These are phyloP conservation scores for Pseudopithomyces maydicus DNA, from an alignment of 2,329 filamentous ascomycete genomes.

Conservation along the genomic window DNA sequence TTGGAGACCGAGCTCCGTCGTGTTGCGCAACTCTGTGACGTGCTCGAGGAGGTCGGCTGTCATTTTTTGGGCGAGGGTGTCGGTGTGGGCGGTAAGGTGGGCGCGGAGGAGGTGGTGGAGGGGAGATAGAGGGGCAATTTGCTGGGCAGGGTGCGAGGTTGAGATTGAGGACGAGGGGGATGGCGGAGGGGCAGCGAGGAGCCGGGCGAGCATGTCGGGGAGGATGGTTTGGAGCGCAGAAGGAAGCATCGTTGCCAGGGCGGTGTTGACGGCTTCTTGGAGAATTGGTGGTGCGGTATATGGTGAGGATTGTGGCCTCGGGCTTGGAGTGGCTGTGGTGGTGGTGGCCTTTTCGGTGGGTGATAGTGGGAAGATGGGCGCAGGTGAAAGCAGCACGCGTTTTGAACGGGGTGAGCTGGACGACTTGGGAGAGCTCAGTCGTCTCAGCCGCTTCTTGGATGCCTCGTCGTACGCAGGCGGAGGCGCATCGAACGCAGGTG, in stretches of 20 bases:
- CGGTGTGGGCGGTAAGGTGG: not conserved
- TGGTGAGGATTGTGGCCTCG: not conserved
- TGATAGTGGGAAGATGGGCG: not conserved
- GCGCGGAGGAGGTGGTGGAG: not conserved
- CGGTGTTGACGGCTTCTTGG: not conserved
- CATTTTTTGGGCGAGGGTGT: not conserved
- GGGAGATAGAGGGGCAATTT: not conserved
- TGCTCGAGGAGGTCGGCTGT: not conserved
- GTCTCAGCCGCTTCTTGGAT: not conserved
- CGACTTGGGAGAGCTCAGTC: not conserved
- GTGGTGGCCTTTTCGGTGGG: not conserved
- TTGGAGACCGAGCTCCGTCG: not conserved
- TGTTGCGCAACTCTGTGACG: not conserved
- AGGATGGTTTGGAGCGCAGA: not conserved
- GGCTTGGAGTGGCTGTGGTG: not conserved
- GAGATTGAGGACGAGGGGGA: not conserved
- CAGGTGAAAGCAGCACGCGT: not conserved
- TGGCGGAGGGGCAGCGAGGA: not conserved
- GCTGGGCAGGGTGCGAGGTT: not conserved
- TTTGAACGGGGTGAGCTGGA: not conserved
- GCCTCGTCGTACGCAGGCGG: not conserved
- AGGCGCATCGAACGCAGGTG: not conserved
- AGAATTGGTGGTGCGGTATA: not conserved
- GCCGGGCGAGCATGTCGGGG: not conserved
- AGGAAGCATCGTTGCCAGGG: not conserved